Evolutionary conservation across 1,284 basidiomycete genomes (phyloP).

Genomic region (Pseudozyma sp.): DNA sequence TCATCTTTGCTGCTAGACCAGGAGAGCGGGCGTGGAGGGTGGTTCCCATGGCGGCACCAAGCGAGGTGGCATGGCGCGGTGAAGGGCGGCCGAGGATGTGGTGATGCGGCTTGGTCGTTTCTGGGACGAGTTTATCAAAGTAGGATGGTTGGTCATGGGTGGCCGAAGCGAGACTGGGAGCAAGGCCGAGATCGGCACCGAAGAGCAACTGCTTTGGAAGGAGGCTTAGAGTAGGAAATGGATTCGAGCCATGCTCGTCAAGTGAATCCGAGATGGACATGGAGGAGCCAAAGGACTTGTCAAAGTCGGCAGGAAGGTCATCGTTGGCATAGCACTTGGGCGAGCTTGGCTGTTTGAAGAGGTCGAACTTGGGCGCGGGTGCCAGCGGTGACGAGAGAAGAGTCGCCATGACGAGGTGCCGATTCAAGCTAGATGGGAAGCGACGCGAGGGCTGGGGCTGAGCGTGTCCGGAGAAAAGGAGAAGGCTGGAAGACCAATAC

Average conservation of each 20-base stretch:
- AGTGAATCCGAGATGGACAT: conserved; percentile 66
- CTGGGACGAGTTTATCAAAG: conserved; percentile 16
- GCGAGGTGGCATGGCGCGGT: conserved; percentile 17
- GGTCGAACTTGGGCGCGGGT: conserved; percentile 36
- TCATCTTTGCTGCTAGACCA: conserved; percentile 58
- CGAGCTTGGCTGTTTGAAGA: conserved; percentile 52
- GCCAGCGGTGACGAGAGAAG: conserved; percentile 47
- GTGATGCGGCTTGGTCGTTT: conserved; percentile 26
- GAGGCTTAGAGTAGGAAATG: conserved; percentile 9
- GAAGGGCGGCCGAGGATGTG: conserved; percentile 12
- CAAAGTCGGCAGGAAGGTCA: conserved; percentile 60
- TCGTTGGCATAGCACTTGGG: conserved; percentile 47
- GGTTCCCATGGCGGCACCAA: conserved; percentile 60
- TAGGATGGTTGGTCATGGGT: conserved; percentile 28
- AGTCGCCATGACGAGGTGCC: conserved; percentile 26
- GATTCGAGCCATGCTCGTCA: conserved; percentile 42
- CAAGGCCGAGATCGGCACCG: conserved; percentile 26
- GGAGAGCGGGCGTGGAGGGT: conserved; percentile 53
- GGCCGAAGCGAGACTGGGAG: conserved; percentile 22
- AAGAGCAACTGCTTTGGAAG: conserved; percentile 25
- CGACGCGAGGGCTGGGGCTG: not conserved
- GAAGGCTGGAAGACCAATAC: not conserved
- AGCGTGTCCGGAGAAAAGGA: not conserved
- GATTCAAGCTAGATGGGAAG: not conserved
- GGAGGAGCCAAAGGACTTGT: conserved; percentile 66